Evolutionary conservation across 2,329 filamentous ascomycete species (phyloP).

Genomic region (Taxawa tesnikishii): DNA sequence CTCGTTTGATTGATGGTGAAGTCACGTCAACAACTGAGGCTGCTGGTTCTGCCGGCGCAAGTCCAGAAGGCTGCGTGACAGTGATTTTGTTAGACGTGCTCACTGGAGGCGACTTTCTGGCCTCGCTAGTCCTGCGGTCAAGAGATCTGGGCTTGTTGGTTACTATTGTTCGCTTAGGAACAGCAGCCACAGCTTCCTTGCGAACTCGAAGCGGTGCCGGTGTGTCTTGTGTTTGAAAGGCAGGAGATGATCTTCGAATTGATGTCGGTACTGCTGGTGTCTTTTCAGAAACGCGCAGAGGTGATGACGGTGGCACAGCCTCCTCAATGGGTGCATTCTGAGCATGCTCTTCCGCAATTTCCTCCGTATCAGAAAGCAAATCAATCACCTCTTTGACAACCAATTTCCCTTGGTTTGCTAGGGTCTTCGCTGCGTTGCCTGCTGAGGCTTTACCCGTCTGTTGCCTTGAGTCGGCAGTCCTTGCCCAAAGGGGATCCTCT

Average conservation of each 20-base stretch:
- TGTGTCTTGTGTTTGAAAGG: not conserved
- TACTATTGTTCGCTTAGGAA: not conserved
- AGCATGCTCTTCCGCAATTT: slow-evolving; percentile 4
- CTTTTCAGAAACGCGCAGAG: slow-evolving; percentile 1
- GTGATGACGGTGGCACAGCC: slow-evolving; percentile 1
- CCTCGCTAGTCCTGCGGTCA: not conserved
- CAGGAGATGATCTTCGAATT: not conserved
- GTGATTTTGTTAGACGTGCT: not conserved
- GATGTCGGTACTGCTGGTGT: not conserved
- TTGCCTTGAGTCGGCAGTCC: slow-evolving; percentile 14
- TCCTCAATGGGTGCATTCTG: slow-evolving; percentile 13
- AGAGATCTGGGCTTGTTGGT: not conserved
- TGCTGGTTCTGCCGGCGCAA: not conserved
- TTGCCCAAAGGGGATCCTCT: slow-evolving; percentile 13
- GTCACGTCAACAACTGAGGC: not conserved
- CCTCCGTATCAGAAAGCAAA: slow-evolving; percentile 20
- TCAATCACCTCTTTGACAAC: slow-evolving; percentile 20
- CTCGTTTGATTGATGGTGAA: slow-evolving; percentile 3
- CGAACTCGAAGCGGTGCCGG: not conserved
- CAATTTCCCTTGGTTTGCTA: slow-evolving; percentile 11
- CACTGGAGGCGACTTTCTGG: not conserved
- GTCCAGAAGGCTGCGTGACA: not conserved
- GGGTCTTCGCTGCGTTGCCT: too few species aligned
- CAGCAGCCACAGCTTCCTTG: not conserved
- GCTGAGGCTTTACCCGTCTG: slow-evolving; percentile 9